Percentiles rank a stretch among this genome's conserved stretches.
Conservation (phyloP, 2,329 filamentous ascomycete species). For the Eutypella sp. region DNA sequence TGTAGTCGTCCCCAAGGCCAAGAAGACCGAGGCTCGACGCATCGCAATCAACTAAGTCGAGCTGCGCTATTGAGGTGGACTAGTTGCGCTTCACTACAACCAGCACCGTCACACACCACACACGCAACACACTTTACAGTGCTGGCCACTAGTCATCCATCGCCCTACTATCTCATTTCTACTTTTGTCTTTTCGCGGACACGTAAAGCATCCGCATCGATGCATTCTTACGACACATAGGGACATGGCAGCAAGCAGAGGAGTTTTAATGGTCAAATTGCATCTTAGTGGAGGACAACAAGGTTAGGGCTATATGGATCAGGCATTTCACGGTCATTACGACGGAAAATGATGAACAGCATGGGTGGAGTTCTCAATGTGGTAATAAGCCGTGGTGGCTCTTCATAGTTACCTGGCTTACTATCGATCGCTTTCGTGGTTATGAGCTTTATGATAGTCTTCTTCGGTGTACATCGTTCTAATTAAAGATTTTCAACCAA, state of each 20-base stretch:
- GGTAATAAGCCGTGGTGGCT: too few species aligned
- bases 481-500: too few species aligned
- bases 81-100: too few species aligned
- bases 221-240: neutral
- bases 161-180: neutral
- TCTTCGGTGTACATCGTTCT: too few species aligned
- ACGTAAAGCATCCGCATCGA: neutral
- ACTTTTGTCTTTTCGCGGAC: neutral
- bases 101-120: too few species aligned
- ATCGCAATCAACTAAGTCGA: constrained; percentile 46
- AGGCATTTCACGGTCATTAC: neutral
- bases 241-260: too few species aligned
- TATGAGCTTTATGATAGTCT: too few species aligned
- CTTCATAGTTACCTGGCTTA: neutral
- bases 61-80: too few species aligned
- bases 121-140: too few species aligned
- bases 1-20: constrained; percentile 61
- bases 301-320: neutral
- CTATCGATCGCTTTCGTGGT: too few species aligned
- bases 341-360: neutral
- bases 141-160: neutral
- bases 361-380: neutral
- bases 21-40: constrained; percentile 51
- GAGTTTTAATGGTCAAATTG: too few species aligned
- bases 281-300: too few species aligned